Base-by-base conservation (phyloP, 2,329 filamentous ascomycete genomes). In the Curvularia hawaiiensis region DNA sequence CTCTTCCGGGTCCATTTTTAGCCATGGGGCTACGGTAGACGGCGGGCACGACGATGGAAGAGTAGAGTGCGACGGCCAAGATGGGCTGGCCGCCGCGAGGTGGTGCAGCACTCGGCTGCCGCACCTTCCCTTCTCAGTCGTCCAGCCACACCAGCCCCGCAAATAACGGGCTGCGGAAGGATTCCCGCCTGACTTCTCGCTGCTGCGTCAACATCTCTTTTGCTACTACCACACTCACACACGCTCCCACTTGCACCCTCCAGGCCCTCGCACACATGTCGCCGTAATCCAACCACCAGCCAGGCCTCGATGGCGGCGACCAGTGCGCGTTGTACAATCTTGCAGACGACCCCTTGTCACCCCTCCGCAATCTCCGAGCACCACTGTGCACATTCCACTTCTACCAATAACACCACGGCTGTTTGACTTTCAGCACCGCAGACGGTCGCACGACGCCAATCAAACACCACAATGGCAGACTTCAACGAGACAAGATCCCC, bases 401-500 rank as follows among this genome's bases (percentile, higher is more conserved):
- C 46, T 54, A 46, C 56, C 52, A 55, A 55, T 55, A 47, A 55
- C 43, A 41, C 24, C 41, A 47, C 52, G 47, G 46, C 35, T 45
- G 44, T 39, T 44, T 57, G 50, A 49, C 43, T 31, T 30, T 24
- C 41, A 57, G 38, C 54, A 39, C 54, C 53, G 31, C 44, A 53
- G 12, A 50, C 44, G 28, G 54, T 57, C 44, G 54, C 54, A 57
- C 54, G 20, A 38, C 54, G 35, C 54, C 52, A 58, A 55, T 43
- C 52, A 58, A 39, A 43, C 35, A 50, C 53, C 33, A 58, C 54
- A 50, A 71, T 71, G 68, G 49, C 64, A 61, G 62, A 66, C 46
- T 67, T 66, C 63, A 67, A 65, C 60, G 68, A 71, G 54, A 59
- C 64, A 54, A 65, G 66, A 56, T 65, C 63, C 10, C 68, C 66